phyloP scores from a whole-genome alignment of 495 filamentous ascomycete genomes.

The Lophiostoma macrostomum region DNA sequence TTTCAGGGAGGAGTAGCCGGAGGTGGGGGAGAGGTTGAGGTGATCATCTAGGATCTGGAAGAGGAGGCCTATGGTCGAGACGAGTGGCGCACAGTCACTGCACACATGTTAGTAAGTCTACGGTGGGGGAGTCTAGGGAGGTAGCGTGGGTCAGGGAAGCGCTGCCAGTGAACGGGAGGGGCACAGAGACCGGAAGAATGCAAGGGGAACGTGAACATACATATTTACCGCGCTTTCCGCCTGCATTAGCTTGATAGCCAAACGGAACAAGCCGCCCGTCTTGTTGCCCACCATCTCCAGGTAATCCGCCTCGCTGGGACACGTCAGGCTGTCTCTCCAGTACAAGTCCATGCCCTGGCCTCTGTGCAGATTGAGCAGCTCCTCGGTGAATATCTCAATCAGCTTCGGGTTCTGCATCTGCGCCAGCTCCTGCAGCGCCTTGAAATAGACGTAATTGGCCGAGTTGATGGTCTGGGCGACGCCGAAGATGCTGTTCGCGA shows the following conservation, averaged over 20 bases:
- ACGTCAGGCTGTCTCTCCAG: conserved; percentile 92
- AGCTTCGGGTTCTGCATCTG: conserved; percentile 68
- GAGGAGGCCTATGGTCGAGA: conserved; percentile 86
- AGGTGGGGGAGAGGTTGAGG: conserved; percentile 69
- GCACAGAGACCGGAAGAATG: not conserved
- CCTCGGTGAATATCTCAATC: conserved; percentile 79
- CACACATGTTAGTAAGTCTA: not conserved
- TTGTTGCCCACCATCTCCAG: conserved; percentile 99
- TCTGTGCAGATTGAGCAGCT: conserved; percentile 88
- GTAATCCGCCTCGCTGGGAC: conserved; percentile 94
- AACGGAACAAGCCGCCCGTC: conserved; percentile 90
- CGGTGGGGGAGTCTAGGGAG: not conserved
- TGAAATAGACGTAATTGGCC: conserved; percentile 96
- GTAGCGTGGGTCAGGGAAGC: not conserved
- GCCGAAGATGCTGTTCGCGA: conserved; percentile 93
- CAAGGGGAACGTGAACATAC: conserved; percentile 40
- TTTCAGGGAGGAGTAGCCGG: conserved; percentile 80
- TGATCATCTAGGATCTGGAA: conserved; percentile 98
- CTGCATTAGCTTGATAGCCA: conserved; percentile 96
- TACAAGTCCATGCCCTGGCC: conserved; percentile 98
- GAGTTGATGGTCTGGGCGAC: conserved; percentile 95
- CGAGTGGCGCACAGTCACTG: conserved; percentile 76
- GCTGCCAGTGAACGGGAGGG: not conserved
- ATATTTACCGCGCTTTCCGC: conserved; percentile 66
- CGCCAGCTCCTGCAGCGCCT: conserved; percentile 69